These are phyloP conservation scores for Crepidotus variabilis DNA, from an alignment of 768 basidiomycete genomes.

Conservation along the genomic window DNA sequence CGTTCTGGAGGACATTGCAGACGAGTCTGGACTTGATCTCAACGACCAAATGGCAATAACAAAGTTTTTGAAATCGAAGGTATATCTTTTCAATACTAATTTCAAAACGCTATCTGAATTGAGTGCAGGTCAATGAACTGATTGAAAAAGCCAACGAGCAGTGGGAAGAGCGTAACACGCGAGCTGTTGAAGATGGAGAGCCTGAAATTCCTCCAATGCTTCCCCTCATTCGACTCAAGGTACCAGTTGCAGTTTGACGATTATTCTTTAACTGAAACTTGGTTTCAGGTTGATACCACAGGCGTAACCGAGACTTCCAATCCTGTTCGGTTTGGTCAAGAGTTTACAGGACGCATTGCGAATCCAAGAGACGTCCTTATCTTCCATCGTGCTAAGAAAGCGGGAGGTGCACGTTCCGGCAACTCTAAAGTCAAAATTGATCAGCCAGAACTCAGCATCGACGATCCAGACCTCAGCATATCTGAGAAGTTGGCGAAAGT, in stretches of 20 bases:
- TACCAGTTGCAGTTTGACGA: constrained; percentile 17
- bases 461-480: constrained; percentile 62
- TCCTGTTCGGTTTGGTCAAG: constrained; percentile 94
- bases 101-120: background rate
- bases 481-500: constrained; percentile 79
- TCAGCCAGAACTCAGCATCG: constrained; percentile 76
- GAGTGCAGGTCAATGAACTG: constrained; percentile 64
- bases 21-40: constrained; percentile 72
- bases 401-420: constrained; percentile 63
- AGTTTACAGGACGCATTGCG: constrained; percentile 86
- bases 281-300: constrained; percentile 77
- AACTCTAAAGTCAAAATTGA: constrained; percentile 3
- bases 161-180: constrained; percentile 74
- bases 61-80: constrained; percentile 74
- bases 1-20: constrained; percentile 68
- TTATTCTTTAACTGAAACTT: background rate
- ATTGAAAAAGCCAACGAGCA: constrained; percentile 74
- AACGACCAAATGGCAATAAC: constrained; percentile 80
- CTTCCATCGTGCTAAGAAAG: constrained; percentile 81
- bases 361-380: constrained; percentile 93
- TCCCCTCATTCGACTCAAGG: constrained; percentile 85
- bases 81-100: constrained; percentile 23
- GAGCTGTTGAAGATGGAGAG: constrained; percentile 59
- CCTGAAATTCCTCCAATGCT: constrained; percentile 68
- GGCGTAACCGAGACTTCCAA: constrained; percentile 91